Evolutionary conservation across 371 early-diverging fungal genomes (phyloP), one percentile per base, ranked within the genome.

Genomic region (Fennellomyces sp.): DNA sequence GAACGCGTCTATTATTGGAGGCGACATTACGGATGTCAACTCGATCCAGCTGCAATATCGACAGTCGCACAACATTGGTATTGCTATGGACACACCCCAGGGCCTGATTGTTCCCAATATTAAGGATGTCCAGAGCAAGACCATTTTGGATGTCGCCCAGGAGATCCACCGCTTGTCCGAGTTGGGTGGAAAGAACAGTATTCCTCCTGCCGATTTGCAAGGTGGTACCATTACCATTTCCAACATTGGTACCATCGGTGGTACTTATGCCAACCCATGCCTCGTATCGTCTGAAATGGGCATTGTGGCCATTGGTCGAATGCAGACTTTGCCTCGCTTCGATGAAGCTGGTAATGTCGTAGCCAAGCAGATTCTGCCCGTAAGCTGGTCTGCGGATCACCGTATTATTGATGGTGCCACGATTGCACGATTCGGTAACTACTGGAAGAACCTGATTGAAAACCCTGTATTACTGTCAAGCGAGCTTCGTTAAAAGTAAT

Each of bases 351-450:
- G 79, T 21, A 68, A 70, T 5, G 85, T 98, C 12, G 88, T 92
- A 1, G 81, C 90, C 3, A 87, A 88, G 62, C 72, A 87, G 61
- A 75, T 96, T 11, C 72, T 96, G 65, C 85, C 87, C 13, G 78
- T 95, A 26, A 94, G 94, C 80, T 97, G 93, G 91, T 88, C 91
- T 2, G 98, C 98, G 5, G 98, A 98, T 73, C 98, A 98, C 72
- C 85, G 98, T 25, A 90, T 98, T n/a, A 85, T 97, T 61, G 98
- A 97, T 72, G 99, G 99, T 19, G 99, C 97, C 4, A 97, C 98
- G 0, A 84, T 97, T 61, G 98, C 98, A 30, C 81, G 96, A 45
- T 97, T 97, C 75, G 92, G 90, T 15, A 80, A 84, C 52, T 69
- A 80, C 25, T 98, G 94, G 96, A 95, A 94, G 81, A 61, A 67